phyloP scores from a whole-genome alignment of 2,329 filamentous ascomycete genomes.

The Passalora sequoiae region DNA sequence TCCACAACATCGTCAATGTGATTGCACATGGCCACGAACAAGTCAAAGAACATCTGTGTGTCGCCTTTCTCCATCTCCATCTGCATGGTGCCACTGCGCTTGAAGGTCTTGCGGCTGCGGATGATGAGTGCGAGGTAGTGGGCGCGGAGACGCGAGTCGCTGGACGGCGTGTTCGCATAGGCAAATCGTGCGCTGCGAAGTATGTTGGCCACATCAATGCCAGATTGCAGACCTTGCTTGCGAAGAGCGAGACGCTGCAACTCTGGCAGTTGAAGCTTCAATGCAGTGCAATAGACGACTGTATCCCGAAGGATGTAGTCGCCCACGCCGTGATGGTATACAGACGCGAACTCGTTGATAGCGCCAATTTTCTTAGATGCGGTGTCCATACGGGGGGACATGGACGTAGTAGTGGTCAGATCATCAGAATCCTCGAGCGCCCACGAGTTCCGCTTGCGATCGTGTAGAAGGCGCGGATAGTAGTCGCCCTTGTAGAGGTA shows the following conservation, averaged over 20 bases:
- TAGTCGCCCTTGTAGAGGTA: conserved; percentile 97
- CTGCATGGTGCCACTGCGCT: conserved; percentile 97
- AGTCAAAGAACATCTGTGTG: conserved; percentile 87
- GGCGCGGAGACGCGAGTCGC: conserved; percentile 85
- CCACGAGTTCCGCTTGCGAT: conserved; percentile 76
- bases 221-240: conserved; percentile 90
- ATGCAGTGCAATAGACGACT: conserved; percentile 87
- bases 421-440: conserved; percentile 67
- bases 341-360: conserved; percentile 63
- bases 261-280: conserved; percentile 85
- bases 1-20: conserved; percentile 95
- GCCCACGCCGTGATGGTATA: conserved; percentile 68
- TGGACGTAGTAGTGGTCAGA: conserved; percentile 38
- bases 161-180: conserved; percentile 90
- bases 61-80: conserved; percentile 93
- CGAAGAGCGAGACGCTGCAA: conserved; percentile 85
- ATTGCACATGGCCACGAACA: conserved; percentile 98
- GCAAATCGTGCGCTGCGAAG: conserved; percentile 89
- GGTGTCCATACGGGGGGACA: conserved; percentile 48
- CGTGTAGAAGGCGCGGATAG: conserved; percentile 80
- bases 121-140: conserved; percentile 97
- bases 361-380: conserved; percentile 39
- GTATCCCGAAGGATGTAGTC: conserved; percentile 84
- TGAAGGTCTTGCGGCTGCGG: conserved; percentile 94
- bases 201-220: conserved; percentile 87